A percentile compares a stretch with the other conserved stretches of the same genome.
Evolutionary conservation across 257 asterid genomes (phyloP).

Genomic region (Cruciata laevipes): DNA sequence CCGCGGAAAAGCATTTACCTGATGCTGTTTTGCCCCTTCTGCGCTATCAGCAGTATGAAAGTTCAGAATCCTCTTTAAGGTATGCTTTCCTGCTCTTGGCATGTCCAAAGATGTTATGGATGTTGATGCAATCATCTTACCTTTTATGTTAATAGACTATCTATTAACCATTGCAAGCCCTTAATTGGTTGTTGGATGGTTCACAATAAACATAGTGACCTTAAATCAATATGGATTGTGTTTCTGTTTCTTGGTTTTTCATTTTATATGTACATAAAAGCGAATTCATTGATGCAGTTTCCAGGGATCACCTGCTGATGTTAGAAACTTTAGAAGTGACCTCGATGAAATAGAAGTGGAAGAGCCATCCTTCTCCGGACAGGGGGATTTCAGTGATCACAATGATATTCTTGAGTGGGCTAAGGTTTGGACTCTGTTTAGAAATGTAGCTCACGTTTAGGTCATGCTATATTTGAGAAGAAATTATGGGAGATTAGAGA

Average conservation of each 20-base stretch:
- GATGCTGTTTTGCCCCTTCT: constrained; percentile 50
- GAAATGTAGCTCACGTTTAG: background rate
- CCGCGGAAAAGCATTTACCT: constrained; percentile 45
- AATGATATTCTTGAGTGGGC: constrained; percentile 93
- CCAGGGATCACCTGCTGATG: constrained; percentile 84
- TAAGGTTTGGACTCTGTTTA: constrained; percentile 49
- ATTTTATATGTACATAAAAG: background rate
- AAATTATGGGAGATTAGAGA: background rate
- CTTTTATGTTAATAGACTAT: constrained; percentile 6
- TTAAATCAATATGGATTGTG: background rate
- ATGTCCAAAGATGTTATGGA: constrained; percentile 7
- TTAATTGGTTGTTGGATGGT: background rate
- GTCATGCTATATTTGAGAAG: background rate
- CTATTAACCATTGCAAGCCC: background rate
- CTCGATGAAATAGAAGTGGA: constrained; percentile 65
- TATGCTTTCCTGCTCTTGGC: constrained; percentile 23
- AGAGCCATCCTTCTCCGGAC: constrained; percentile 94
- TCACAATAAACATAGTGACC: background rate
- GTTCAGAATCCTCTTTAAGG: constrained; percentile 91
- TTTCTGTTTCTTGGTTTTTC: background rate
- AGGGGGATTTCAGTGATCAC: constrained; percentile 67
- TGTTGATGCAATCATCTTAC: constrained; percentile 9
- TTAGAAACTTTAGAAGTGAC: constrained; percentile 67
- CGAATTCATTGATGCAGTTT: constrained; percentile 37
- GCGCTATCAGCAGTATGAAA: constrained; percentile 64